Evolutionary conservation across 768 basidiomycete genomes (phyloP), one percentile per base, ranked within the genome.

Genomic region (Omphalotus guepiniiformis): DNA sequence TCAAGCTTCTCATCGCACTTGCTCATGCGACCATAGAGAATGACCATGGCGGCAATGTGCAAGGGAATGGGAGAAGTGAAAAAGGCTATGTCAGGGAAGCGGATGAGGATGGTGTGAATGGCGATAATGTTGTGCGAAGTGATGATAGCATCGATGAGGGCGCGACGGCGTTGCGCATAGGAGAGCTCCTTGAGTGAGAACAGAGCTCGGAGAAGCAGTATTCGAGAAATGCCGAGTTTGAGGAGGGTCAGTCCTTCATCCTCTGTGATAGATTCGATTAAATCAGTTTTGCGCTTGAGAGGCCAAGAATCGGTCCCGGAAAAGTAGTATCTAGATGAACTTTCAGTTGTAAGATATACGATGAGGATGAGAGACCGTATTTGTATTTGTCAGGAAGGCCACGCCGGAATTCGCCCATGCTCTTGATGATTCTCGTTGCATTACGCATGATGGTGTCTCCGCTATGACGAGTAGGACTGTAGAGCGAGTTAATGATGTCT

Each of bases 21-120:
- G 6, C 85, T 88, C 77, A 90, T 89, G 57, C 86, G 86, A 1
- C 90, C 90, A 59, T 85, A 92, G 16, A 93, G 74, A 50, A 93
- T 91, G 49, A 92, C 87, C 89, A 93, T 91, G 6, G 90, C 90
- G 0, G 89, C 85, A 45, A 92, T 90, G 63, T 93, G 90, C 16
- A 93, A 73, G 12, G 90, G 90, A 49, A 88, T 89, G 2, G 90
- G 90, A 3, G 89, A 91, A 19, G 87, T 87, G 61, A 93, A 92
- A 70, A 93, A 93, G 3, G 83, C 86, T 55, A 86, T 85, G 49
- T 92, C 85, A 9, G 90, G 89, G 74, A 84, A 92, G 27, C 78
- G 78, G 55, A 91, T 88, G 43, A 93, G 78, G 53, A 87, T 81
- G 47, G 83, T 85, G 67, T 93, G 91, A 25, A 93, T 75, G 45